Evolutionary conservation across 2,329 filamentous ascomycete species (phyloP).

Genomic region (Diaporthe nobilis): DNA sequence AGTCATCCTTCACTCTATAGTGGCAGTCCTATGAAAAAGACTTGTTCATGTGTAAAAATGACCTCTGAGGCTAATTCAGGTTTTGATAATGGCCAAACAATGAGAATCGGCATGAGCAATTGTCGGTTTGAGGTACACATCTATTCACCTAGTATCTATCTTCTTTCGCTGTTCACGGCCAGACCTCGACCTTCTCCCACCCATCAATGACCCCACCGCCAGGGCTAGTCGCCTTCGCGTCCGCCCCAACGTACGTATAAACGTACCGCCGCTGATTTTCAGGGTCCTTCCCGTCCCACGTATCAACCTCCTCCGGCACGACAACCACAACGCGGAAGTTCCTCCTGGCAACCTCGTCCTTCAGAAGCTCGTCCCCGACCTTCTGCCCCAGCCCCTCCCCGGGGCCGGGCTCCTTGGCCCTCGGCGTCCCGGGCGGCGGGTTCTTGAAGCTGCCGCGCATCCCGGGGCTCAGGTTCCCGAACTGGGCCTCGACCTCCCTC

Average conservation of each 20-base stretch:
- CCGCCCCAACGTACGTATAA: constrained; percentile 70
- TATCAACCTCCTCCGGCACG: constrained; percentile 82
- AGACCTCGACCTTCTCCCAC: constrained; percentile 80
- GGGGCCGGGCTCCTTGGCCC: constrained; percentile 64
- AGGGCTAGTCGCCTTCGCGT: constrained; percentile 51
- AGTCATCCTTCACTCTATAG: background rate
- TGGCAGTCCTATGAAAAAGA: background rate
- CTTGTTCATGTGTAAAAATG: background rate
- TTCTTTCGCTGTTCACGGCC: constrained; percentile 64
- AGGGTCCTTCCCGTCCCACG: constrained; percentile 78
- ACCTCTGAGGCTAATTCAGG: background rate
- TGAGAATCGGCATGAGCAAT: background rate
- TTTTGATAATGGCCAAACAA: background rate
- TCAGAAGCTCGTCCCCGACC: constrained; percentile 71
- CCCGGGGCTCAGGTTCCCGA: constrained; percentile 86
- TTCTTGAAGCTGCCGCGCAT: constrained; percentile 85
- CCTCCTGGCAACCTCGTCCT: constrained; percentile 77
- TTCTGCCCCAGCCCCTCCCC: constrained; percentile 69
- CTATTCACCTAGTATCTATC: no score
- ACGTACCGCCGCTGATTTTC: constrained; percentile 74
- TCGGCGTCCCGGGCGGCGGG: constrained; percentile 75
- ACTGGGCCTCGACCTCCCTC: constrained; percentile 86
- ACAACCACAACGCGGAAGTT: constrained; percentile 91
- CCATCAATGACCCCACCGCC: constrained; percentile 57
- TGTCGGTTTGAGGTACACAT: background rate